phyloP scores from a whole-genome alignment of 768 basidiomycete species.

The Pulveroboletus sp. region DNA sequence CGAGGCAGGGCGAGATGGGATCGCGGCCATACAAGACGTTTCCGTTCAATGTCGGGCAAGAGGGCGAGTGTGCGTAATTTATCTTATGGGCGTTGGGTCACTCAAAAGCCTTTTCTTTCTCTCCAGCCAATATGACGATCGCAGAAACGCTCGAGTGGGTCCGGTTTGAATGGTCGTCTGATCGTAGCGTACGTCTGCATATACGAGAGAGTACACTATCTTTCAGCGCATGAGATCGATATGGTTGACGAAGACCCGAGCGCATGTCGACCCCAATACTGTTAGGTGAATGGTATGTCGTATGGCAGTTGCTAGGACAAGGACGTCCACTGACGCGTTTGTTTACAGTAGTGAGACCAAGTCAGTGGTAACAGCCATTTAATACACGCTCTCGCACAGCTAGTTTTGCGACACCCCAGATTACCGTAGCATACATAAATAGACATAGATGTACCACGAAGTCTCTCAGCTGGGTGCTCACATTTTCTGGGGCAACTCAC shows the following conservation, averaged over 20 bases:
- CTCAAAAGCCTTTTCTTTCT: neutral
- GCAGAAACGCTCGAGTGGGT: slow-evolving; percentile 69
- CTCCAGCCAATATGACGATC: slow-evolving; percentile 51
- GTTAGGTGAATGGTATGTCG: too few relatives aligned
- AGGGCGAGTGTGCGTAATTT: slow-evolving; percentile 47
- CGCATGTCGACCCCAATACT: too few relatives aligned
- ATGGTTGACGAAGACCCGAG: neutral
- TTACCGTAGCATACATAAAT: too few relatives aligned
- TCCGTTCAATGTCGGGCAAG: slow-evolving; percentile 78
- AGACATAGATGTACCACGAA: too few relatives aligned
- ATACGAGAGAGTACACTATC: slow-evolving; percentile 81
- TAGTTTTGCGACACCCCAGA: too few relatives aligned
- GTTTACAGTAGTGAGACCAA: too few relatives aligned
- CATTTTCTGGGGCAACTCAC: neutral
- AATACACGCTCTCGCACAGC: too few relatives aligned
- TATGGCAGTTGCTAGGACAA: too few relatives aligned
- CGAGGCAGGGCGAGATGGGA: slow-evolving; percentile 79
- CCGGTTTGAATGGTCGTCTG: slow-evolving; percentile 78
- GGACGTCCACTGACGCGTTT: too few relatives aligned
- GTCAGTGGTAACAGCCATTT: too few relatives aligned
- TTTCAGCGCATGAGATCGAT: slow-evolving; percentile 62
- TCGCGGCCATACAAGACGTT: slow-evolving; percentile 86
- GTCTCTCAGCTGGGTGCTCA: too few relatives aligned
- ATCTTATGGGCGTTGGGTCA: neutral
- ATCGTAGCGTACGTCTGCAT: slow-evolving; percentile 75